Conservation (phyloP, 768 basidiomycete species). For the Macrocybe gigantea region DNA sequence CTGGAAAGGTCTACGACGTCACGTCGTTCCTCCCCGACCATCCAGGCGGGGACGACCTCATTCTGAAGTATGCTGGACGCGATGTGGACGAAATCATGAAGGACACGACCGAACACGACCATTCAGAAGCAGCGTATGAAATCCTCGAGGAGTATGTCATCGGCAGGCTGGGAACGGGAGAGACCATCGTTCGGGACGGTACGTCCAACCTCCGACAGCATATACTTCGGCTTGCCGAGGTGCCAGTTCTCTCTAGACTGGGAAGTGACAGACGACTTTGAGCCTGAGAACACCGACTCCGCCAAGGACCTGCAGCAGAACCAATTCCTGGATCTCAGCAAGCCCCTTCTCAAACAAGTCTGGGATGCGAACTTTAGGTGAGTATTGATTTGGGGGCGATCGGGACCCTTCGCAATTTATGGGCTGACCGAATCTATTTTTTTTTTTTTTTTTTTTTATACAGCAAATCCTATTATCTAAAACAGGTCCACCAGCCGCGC, state of each 20-base stretch:
- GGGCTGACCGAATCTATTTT: not conserved
- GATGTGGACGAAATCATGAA: conserved; percentile 81
- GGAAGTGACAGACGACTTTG: conserved; percentile 85
- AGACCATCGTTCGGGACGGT: conserved; percentile 78
- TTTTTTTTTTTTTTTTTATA: conserved; percentile 1
- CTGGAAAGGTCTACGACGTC: conserved; percentile 87
- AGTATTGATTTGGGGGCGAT: conserved; percentile 9
- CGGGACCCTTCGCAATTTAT: not conserved
- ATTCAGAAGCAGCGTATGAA: conserved; percentile 86
- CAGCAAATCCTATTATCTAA: conserved; percentile 91
- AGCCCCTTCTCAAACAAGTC: conserved; percentile 81
- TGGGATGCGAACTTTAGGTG: conserved; percentile 84
- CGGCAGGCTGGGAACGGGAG: conserved; percentile 74
- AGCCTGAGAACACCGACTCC: conserved; percentile 85
- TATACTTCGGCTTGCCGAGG: not conserved
- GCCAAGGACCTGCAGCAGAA: conserved; percentile 81
- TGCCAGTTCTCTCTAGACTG: conserved; percentile 50
- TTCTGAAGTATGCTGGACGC: conserved; percentile 77
- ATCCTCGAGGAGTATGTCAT: conserved; percentile 87
- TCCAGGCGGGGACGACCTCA: conserved; percentile 91
- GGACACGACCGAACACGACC: conserved; percentile 75
- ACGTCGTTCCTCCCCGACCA: conserved; percentile 82
- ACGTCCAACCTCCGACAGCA: conserved; percentile 18
- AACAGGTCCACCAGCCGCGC: conserved; percentile 95
- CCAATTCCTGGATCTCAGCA: conserved; percentile 85